phyloP scores from a whole-genome alignment of 768 basidiomycete species.

The Termitomyces titanicus region DNA sequence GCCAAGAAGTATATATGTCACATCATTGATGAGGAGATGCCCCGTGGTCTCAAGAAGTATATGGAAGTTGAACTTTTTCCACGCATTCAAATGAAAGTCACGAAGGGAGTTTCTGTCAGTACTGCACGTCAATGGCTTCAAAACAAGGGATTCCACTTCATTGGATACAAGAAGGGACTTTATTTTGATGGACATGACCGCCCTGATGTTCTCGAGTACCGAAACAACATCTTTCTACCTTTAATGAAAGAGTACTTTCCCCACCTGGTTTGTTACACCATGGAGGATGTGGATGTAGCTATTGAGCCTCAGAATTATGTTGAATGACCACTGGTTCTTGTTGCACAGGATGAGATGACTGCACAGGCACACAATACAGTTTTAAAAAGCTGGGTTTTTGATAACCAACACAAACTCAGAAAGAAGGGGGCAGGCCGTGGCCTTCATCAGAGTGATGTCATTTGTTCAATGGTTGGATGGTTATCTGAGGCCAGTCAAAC shows the following conservation, averaged over 20 bases:
- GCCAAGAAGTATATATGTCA: slow-evolving; percentile 25
- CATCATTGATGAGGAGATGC: slow-evolving; percentile 30
- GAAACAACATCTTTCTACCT: no score
- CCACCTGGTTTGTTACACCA: slow-evolving; percentile 17
- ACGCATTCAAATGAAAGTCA: no score
- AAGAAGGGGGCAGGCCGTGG: slow-evolving; percentile 37
- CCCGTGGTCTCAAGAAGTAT: slow-evolving; percentile 25
- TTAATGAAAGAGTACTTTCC: slow-evolving; percentile 17
- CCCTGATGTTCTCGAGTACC: no score
- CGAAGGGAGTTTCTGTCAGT: no score
- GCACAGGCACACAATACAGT: slow-evolving; percentile 39
- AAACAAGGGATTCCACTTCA: no score
- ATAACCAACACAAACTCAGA: slow-evolving; percentile 26
- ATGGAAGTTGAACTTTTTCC: no score
- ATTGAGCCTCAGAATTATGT: slow-evolving; percentile 14
- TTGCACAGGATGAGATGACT: slow-evolving; percentile 37
- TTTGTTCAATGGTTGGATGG: slow-evolving; percentile 29
- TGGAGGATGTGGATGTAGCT: slow-evolving; percentile 13
- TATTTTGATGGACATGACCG: no score
- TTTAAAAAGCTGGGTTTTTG: no score
- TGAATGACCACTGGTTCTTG: slow-evolving; percentile 23
- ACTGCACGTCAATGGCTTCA: no score
- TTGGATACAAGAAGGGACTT: slow-evolving; percentile 31
- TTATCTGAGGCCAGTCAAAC: slow-evolving; percentile 23
- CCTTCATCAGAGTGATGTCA: no score